Evolutionary conservation across 495 filamentous ascomycete species (phyloP).

Genomic region (Patellaria atrata): DNA sequence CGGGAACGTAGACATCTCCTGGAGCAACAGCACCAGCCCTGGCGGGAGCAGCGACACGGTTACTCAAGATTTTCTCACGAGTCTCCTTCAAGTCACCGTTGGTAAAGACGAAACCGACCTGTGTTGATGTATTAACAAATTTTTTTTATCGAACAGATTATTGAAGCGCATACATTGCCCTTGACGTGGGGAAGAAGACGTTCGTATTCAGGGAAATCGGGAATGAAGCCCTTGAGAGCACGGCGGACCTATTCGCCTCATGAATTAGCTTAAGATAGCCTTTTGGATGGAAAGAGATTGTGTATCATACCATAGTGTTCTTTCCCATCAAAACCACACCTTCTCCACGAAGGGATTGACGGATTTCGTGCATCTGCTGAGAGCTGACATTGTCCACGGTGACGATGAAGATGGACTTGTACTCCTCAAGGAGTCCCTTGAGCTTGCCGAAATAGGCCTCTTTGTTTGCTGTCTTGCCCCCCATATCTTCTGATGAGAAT

Average conservation of each 20-base stretch:
- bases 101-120: slow-evolving; percentile 99
- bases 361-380: slow-evolving; percentile 99
- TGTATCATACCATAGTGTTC: slow-evolving; percentile 81
- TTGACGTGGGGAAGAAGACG: slow-evolving; percentile 88
- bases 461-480: slow-evolving; percentile 92
- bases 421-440: slow-evolving; percentile 58
- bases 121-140: too few relatives aligned
- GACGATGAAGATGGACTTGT: slow-evolving; percentile 94
- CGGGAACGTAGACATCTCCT: slow-evolving; percentile 76
- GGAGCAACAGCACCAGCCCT: slow-evolving; percentile 94
- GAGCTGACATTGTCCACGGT: slow-evolving; percentile 57
- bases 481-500: slow-evolving; percentile 68
- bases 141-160: too few relatives aligned
- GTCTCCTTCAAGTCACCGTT: slow-evolving; percentile 82
- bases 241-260: too few relatives aligned
- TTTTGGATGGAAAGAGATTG: too few relatives aligned
- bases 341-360: slow-evolving; percentile 70
- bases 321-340: slow-evolving; percentile 98
- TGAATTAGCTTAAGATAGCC: too few relatives aligned
- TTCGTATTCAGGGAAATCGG: slow-evolving; percentile 90
- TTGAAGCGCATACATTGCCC: slow-evolving; percentile 40
- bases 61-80: slow-evolving; percentile 86
- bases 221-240: slow-evolving; percentile 88
- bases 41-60: slow-evolving; percentile 93
- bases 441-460: slow-evolving; percentile 99